Evolutionary conservation across 2,329 filamentous ascomycete species (phyloP).

Genomic region (Biscogniauxia sp.): DNA sequence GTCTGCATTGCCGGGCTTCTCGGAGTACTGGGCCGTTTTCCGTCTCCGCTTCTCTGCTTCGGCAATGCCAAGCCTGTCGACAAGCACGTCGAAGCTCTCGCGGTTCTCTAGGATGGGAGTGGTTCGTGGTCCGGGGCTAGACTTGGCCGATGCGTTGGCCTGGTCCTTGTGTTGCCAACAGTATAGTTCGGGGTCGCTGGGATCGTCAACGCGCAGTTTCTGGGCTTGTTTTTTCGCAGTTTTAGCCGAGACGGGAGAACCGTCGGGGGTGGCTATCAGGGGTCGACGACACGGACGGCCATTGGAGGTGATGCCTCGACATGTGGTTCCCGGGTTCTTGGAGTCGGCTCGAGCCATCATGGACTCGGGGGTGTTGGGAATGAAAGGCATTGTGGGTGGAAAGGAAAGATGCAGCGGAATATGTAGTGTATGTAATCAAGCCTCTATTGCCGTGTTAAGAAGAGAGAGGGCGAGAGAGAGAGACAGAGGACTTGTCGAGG

Average conservation of each 20-base stretch:
- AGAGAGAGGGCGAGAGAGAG: background rate
- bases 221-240: conserved; percentile 29
- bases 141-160: conserved; percentile 50
- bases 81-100: conserved; percentile 82
- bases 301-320: conserved; percentile 77
- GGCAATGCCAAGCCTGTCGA: conserved; percentile 74
- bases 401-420: too few relatives aligned
- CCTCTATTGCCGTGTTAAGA: background rate
- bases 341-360: conserved; percentile 78
- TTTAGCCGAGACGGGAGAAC: conserved; percentile 27
- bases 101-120: conserved; percentile 61
- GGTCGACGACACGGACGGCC: conserved; percentile 82
- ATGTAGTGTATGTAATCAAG: background rate
- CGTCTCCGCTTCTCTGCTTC: conserved; percentile 52
- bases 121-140: conserved; percentile 44
- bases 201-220: conserved; percentile 44
- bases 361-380: conserved; percentile 76
- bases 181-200: conserved; percentile 63
- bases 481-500: background rate
- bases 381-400: conserved; percentile 56
- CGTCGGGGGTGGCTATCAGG: conserved; percentile 48
- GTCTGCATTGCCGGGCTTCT: conserved; percentile 17
- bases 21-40: conserved; percentile 17
- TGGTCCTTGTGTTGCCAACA: conserved; percentile 98
- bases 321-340: conserved; percentile 79